A percentile compares a stretch with the other conserved stretches of the same genome.
Evolutionary conservation across 2,329 filamentous ascomycete genomes (phyloP).

Genomic region (Trichoderma brevicompactum): DNA sequence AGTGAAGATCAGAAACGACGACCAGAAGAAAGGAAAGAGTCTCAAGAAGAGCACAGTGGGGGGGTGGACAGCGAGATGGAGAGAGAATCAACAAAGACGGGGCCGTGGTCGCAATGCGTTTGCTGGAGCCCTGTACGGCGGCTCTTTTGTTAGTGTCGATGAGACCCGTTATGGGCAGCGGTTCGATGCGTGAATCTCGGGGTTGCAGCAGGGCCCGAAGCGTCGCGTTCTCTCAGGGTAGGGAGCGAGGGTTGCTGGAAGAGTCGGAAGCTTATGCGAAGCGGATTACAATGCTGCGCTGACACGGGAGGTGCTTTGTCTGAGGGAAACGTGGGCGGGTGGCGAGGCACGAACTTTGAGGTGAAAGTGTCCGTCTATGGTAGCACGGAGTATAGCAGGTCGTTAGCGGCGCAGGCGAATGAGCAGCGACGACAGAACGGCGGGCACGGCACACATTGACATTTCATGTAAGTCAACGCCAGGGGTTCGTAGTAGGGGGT

Average conservation of each 20-base stretch:
- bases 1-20: constrained; percentile 31
- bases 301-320: constrained; percentile 25
- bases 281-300: constrained; percentile 24
- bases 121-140: constrained; percentile 30
- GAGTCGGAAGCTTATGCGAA: constrained; percentile 26
- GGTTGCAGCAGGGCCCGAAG: constrained; percentile 15
- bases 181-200: constrained; percentile 26
- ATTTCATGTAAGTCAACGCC: constrained; percentile 27
- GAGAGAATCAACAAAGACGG: constrained; percentile 29
- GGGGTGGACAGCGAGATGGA: constrained; percentile 24
- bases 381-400: constrained; percentile 19
- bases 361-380: constrained; percentile 13
- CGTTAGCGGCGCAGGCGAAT: constrained; percentile 24
- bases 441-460: constrained; percentile 16
- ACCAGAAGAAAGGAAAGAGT: constrained; percentile 26
- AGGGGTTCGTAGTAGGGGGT: constrained; percentile 25
- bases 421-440: constrained; percentile 15
- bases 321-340: constrained; percentile 28
- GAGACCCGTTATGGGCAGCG: constrained; percentile 28
- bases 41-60: constrained; percentile 27
- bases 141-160: constrained; percentile 37
- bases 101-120: constrained; percentile 32
- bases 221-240: constrained; percentile 10
- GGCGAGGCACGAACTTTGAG: constrained; percentile 15
- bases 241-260: constrained; percentile 10